These are phyloP conservation scores for Hypoxylon sp. DNA, from an alignment of 2,329 filamentous ascomycete genomes.

Conservation along the genomic window DNA sequence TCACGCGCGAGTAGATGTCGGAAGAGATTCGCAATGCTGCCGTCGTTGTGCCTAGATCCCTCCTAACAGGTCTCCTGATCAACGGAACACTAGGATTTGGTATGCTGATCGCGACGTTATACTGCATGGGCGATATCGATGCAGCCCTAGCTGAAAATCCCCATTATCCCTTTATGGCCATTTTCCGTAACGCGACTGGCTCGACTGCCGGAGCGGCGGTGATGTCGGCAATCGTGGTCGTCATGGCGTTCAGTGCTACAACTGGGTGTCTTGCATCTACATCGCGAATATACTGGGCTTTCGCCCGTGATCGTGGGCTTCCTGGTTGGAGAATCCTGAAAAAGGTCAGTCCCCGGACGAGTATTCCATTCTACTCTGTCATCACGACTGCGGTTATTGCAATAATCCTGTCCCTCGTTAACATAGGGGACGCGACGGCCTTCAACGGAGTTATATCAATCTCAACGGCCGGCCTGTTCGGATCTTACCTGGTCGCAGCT, in stretches of 20 bases:
- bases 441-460: constrained; percentile 50
- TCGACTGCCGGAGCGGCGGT: constrained; percentile 64
- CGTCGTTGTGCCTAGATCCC: constrained; percentile 64
- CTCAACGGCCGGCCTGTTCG: constrained; percentile 47
- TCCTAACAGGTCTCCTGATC: constrained; percentile 64
- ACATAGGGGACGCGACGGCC: constrained; percentile 45
- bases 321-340: constrained; percentile 45
- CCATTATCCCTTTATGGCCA: constrained; percentile 71
- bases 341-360: constrained; percentile 44
- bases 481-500: constrained; percentile 46
- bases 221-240: constrained; percentile 65
- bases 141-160: constrained; percentile 61
- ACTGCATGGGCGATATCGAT: constrained; percentile 66
- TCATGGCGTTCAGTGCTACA: constrained; percentile 64
- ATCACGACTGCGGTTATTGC: constrained; percentile 41
- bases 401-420: constrained; percentile 47
- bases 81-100: constrained; percentile 69
- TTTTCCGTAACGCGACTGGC: constrained; percentile 65
- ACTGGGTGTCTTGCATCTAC: constrained; percentile 71
- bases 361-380: constrained; percentile 46
- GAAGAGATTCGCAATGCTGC: constrained; percentile 66
- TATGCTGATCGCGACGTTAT: constrained; percentile 70
- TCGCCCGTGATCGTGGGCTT: constrained; percentile 53
- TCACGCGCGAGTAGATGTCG: constrained; percentile 55
- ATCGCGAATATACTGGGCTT: constrained; percentile 71